Evolutionary conservation across 257 asterid species (phyloP).

Genomic region (Lycium barbarum): DNA sequence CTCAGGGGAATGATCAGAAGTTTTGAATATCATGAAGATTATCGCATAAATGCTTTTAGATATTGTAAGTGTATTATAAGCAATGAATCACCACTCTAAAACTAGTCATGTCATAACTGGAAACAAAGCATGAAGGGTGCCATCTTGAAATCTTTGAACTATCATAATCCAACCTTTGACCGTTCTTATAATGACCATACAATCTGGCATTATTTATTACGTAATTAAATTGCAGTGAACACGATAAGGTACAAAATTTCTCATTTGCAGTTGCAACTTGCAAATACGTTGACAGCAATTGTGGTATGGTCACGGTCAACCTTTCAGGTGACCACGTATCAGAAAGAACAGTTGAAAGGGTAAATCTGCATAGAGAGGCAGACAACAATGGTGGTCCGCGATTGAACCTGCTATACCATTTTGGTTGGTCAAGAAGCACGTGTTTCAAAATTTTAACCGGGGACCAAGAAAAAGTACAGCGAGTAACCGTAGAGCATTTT

Average conservation of each 20-base stretch:
- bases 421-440: neutral
- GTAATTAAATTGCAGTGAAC: neutral
- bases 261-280: neutral
- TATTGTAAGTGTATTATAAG: neutral
- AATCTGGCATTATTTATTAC: neutral
- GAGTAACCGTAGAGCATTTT: neutral
- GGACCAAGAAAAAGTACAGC: neutral
- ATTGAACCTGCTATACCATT: conserved; percentile 6
- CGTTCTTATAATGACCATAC: neutral
- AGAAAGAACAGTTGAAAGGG: conserved; percentile 20
- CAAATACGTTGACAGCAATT: neutral
- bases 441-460: neutral
- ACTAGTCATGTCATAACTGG: neutral
- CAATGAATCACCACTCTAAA: neutral
- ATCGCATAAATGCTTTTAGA: neutral
- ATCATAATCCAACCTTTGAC: neutral
- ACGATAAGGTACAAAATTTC: neutral
- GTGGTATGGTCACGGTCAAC: conserved; percentile 18
- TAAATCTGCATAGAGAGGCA: conserved; percentile 20
- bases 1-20: neutral
- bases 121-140: neutral
- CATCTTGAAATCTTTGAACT: neutral
- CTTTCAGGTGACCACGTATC: neutral
- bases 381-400: conserved; percentile 22
- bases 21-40: neutral